Conservation (phyloP, 1,284 basidiomycete genomes). For the Ganoderma boninense region DNA sequence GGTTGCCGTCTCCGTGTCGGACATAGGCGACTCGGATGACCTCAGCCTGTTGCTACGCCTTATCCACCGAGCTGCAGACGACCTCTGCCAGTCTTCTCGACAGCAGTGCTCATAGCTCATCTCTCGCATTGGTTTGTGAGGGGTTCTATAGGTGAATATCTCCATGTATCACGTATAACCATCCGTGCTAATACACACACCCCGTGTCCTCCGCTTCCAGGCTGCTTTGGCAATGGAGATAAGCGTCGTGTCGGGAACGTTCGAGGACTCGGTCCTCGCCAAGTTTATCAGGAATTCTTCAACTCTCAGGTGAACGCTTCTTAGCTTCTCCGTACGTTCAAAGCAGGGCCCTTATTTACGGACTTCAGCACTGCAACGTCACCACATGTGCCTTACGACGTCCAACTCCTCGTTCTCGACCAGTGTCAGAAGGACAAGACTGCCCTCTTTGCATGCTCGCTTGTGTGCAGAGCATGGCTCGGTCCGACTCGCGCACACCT, state of each 20-base stretch:
- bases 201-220: neutral
- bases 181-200: neutral
- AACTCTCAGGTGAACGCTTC: neutral
- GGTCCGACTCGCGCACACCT: neutral
- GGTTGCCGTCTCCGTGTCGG: neutral
- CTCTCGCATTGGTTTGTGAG: neutral
- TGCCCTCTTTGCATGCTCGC: neutral
- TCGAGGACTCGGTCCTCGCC: neutral
- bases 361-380: neutral
- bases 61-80: too few species aligned
- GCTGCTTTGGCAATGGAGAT: neutral
- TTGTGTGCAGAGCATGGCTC: neutral
- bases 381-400: neutral
- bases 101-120: neutral
- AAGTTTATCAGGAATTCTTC: neutral
- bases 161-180: neutral
- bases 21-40: neutral
- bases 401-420: neutral
- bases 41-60: too few species aligned
- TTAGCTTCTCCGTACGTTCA: neutral
- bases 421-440: neutral
- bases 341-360: neutral
- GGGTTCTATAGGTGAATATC: neutral
- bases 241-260: neutral
- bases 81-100: too few species aligned